Conservation (phyloP, 805 yeast genomes). For the Sungouiozyma intestinalis region DNA sequence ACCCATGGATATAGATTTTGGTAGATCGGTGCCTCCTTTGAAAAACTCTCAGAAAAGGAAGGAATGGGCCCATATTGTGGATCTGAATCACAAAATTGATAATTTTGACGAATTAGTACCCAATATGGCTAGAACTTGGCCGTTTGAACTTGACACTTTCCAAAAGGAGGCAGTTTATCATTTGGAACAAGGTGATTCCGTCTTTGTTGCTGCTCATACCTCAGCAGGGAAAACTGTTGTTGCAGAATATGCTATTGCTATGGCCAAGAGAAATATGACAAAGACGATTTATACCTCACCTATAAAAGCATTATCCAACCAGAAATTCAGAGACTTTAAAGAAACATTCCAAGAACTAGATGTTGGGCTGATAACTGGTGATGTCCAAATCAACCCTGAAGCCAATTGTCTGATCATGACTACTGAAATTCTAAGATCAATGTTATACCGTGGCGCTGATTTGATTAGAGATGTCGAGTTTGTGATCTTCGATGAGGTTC, state of each 20-base stretch:
- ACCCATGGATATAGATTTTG: conserved; percentile 42
- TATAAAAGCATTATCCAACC: conserved; percentile 81
- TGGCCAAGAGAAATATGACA: conserved; percentile 94
- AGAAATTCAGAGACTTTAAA: conserved; percentile 80
- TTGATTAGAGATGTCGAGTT: conserved; percentile 93
- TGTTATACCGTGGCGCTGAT: conserved; percentile 96
- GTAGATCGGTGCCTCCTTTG: conserved; percentile 27
- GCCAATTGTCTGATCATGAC: conserved; percentile 97
- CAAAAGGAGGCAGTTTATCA: conserved; percentile 97
- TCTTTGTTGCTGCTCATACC: conserved; percentile 96
- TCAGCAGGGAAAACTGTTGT: conserved; percentile 98
- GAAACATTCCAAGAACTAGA: conserved; percentile 71
- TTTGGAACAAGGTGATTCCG: conserved; percentile 95
- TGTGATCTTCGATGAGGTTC: conserved; percentile 96
- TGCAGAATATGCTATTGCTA: conserved; percentile 95
- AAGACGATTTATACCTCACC: conserved; percentile 96
- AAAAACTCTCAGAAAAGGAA: conserved; percentile 30
- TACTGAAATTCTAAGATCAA: conserved; percentile 87
- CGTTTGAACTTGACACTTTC: conserved; percentile 87
- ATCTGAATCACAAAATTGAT: conserved; percentile 68
- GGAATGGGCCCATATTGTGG: conserved; percentile 94
- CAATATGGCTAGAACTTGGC: conserved; percentile 87
- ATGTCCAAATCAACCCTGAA: conserved; percentile 93
- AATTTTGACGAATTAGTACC: conserved; percentile 87
- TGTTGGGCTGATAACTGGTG: conserved; percentile 94